Evolutionary conservation across 1,284 basidiomycete species (phyloP), one percentile per base, ranked within the genome.

Genomic region (Bondarzewia mesenterica): DNA sequence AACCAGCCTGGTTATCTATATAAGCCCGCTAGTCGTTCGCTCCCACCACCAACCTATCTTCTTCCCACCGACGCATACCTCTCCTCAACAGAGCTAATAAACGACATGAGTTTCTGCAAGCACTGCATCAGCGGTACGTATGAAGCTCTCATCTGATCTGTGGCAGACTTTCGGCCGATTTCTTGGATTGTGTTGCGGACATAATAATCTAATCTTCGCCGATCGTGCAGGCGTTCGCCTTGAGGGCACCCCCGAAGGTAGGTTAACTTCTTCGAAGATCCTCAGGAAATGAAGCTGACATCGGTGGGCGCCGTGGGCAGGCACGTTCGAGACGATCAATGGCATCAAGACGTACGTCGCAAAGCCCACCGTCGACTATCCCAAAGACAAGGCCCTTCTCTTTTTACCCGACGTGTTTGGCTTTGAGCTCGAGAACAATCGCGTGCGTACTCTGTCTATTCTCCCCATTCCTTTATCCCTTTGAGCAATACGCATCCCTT

Each of bases 351-450:
- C 65, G 53, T 82, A 82, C 52, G 65, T 79, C 46, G 74, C 72
- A 14, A 77, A 69, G 0, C 77, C 77, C 1, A 54, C 61, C 0
- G 58, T 57, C 8, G 71, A 75, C 15, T 80, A 77, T 51, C 57
- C 71, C 36, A 78, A 77, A 55, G 70, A 78, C 56, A 80, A 82
- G 58, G 78, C 73, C 25, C 52, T 86, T 48, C 67, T 81, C 36
- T 73, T 73, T 62, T 56, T 84, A 26, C 60, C 78, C 7, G 86
- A 89, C 56, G 71, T 80, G 45, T 86, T 85, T 55, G 87, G 86
- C 7, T 59, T 80, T 23, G 68, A 72, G n/a, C 64, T 79, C 16
- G 53, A 68, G 60, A 89, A 81, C 62, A 72, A 71, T 55, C 62
- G 68, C 59, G 79, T 71, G 41, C 42, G 65, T 55, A 44, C 46